Conservation (phyloP, 2,329 filamentous ascomycete species). For the Ophiostoma triangulosporum region DNA sequence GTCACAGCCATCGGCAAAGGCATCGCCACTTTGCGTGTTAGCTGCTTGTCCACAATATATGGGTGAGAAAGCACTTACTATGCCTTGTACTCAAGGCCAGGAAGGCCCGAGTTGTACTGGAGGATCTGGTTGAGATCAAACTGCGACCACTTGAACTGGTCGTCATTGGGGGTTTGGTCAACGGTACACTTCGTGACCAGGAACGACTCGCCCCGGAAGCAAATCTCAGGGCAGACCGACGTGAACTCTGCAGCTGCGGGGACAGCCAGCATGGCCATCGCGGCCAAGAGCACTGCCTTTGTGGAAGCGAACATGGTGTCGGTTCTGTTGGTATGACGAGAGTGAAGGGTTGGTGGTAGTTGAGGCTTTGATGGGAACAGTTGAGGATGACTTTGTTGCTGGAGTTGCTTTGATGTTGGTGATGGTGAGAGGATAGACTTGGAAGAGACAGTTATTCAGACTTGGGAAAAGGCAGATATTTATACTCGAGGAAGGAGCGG, state of each 20-base stretch:
- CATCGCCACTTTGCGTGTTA: slow-evolving; percentile 1
- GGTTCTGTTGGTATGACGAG: too few relatives aligned
- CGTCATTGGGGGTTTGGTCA: not conserved
- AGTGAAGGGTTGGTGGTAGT: not conserved
- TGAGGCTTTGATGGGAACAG: too few relatives aligned
- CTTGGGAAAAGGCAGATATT: not conserved
- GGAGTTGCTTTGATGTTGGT: not conserved
- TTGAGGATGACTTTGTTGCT: not conserved
- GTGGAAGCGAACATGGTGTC: not conserved
- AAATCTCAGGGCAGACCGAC: not conserved
- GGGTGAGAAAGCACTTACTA: not conserved
- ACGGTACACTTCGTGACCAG: slow-evolving; percentile 2
- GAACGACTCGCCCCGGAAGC: not conserved
- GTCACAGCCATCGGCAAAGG: not conserved
- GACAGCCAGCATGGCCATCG: not conserved
- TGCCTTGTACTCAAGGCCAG: not conserved
- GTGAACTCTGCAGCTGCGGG: not conserved
- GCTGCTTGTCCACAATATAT: not conserved
- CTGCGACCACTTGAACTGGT: not conserved
- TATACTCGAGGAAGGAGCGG: not conserved
- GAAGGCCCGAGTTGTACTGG: not conserved
- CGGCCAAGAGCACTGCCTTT: not conserved
- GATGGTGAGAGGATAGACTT: not conserved
- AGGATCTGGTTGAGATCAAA: slow-evolving; percentile 1
- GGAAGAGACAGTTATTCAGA: too few relatives aligned